These are phyloP conservation scores for Mucuna pruriens DNA, from an alignment of 306 rosid genomes.

Conservation along the genomic window DNA sequence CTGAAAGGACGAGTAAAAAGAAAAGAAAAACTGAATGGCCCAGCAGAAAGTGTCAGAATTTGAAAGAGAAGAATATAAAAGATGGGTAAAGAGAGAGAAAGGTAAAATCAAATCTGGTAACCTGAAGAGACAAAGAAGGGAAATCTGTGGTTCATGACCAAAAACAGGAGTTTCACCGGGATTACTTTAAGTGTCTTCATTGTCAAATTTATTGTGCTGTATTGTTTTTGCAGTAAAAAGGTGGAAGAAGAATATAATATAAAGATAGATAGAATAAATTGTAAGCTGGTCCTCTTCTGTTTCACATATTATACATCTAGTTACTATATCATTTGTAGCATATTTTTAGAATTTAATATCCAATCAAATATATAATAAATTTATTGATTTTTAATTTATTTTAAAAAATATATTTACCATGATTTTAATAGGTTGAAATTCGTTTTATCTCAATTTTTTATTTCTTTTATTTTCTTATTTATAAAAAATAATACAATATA, in stretches of 20 bases:
- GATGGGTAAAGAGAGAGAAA: not conserved
- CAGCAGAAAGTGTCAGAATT: constrained; percentile 39
- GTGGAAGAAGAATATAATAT: not conserved
- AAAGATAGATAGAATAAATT: not conserved
- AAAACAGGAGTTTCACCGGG: not conserved
- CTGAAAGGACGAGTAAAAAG: constrained; percentile 12
- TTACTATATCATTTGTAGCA: not conserved
- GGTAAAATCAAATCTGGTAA: constrained; percentile 24
- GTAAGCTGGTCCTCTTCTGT: not conserved
- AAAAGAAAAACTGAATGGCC: constrained; percentile 42
- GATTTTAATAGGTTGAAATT: not conserved
- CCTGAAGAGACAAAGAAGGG: constrained; percentile 38
- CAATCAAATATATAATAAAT: no score
- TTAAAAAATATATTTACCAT: not conserved
- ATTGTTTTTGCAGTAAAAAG: constrained; percentile 20
- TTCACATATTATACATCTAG: not conserved
- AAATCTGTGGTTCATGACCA: not conserved
- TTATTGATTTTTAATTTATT: not conserved
- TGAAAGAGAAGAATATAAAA: constrained; percentile 40
- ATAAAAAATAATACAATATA: not conserved
- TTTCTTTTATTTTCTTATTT: not conserved
- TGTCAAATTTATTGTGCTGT: constrained; percentile 16
- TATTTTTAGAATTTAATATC: not conserved
- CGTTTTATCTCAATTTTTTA: not conserved
- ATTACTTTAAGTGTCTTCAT: not conserved